Base-by-base conservation (phyloP, 2,329 filamentous ascomycete genomes). In the Oidium heveae region DNA sequence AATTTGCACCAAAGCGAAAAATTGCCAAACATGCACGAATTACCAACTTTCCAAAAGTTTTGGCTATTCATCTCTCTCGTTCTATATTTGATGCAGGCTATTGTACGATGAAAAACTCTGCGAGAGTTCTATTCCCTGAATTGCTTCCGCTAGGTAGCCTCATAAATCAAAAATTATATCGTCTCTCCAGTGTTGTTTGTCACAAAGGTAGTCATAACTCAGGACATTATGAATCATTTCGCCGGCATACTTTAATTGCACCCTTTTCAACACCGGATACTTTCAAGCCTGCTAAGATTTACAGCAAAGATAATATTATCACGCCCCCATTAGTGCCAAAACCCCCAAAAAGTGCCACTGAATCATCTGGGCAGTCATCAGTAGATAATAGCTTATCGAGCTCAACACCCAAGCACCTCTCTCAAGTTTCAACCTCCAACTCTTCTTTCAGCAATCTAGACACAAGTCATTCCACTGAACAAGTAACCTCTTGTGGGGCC, bases 151-250 rank as follows among this genome's bases (percentile, higher is more conserved):
- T 98, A 2, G 91, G 91, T 0, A 80, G 86, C 0, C 70, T 96
- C 24, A 68, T 91, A 46, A 76, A 83, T 55, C 80, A 83, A 63
- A 83, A 80, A 59, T 82, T 77, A 64, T 98, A 95, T 68, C 86
- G 81, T 62, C 72, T 98, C 5, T 74, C 94, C 0, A 86, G 83
- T 13, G 77, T 94, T 37, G 86, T 98, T 37, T 94, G 86, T 22
- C 91, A 98, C 65, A 94, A 94, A 63, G 91, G 91, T 39, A 93
- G 85, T 58, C 91, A 98, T 66, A 82, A 94, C 64, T 94, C 87
- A 62, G 91, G 91, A 0, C 91, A 98, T 65, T 98, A 98, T 69
- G 91, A 98, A 66, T 89, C 87, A 0, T 96, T 96, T 67, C 77
- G 91, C 36, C 77, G 91, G 39, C 91, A 96, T 67, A 82, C 85